A percentile compares a stretch with the other conserved stretches of the same genome.
These are phyloP conservation scores for Lizonia empirigonia DNA, from an alignment of 2,329 filamentous ascomycete genomes.

Conservation along the genomic window DNA sequence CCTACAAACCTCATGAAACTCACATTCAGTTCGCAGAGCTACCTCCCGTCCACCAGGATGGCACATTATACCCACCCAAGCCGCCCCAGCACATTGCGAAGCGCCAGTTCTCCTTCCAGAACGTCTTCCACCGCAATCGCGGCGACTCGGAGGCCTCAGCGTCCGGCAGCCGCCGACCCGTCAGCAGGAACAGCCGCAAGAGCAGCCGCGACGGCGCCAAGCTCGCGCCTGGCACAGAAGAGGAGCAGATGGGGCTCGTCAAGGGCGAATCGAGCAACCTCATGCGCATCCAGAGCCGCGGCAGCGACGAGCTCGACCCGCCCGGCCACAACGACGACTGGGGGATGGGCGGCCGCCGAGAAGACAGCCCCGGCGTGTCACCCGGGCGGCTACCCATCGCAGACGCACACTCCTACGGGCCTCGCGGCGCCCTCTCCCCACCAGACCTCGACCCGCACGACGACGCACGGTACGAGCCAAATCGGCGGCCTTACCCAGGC, in stretches of 20 bases:
- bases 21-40: constrained; percentile 54
- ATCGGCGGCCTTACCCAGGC: background rate
- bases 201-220: constrained; percentile 42
- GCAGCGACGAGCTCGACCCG: constrained; percentile 26
- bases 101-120: constrained; percentile 91
- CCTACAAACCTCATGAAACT: constrained; percentile 49
- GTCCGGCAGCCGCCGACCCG: constrained; percentile 28
- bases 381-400: constrained; percentile 3
- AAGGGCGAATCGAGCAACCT: constrained; percentile 64
- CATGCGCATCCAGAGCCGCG: constrained; percentile 35
- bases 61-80: constrained; percentile 58
- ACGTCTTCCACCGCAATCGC: constrained; percentile 69
- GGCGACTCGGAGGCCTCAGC: constrained; percentile 35
- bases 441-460: background rate
- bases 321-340: constrained; percentile 22
- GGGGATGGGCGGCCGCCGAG: background rate
- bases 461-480: background rate
- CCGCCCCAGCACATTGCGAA: constrained; percentile 64
- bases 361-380: constrained; percentile 1
- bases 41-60: constrained; percentile 42
- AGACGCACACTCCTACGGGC: background rate
- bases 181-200: constrained; percentile 39
- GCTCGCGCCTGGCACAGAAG: constrained; percentile 67
- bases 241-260: constrained; percentile 83
- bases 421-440: background rate